Base-by-base conservation (phyloP, 768 basidiomycete species). In the Leccinum boreale region DNA sequence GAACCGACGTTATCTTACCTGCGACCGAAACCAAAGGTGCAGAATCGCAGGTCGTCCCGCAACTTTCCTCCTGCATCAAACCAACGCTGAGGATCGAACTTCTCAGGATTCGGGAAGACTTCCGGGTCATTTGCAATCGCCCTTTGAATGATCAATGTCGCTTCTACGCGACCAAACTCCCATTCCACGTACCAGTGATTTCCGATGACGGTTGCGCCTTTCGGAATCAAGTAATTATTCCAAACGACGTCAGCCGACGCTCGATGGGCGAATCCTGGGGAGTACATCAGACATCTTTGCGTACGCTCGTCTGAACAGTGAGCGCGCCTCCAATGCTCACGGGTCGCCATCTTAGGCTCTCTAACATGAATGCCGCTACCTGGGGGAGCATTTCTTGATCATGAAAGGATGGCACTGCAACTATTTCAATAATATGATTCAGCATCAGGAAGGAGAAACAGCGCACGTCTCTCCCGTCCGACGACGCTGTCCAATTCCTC, bases 221-320 rank as follows among this genome's bases (percentile, higher is more conserved):
- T 35, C 7, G 79, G 79, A 39, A 80, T 78, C 44, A 74, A 52
- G 53, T 76, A 79, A 21, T 68, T 61, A 1, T 65, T 67, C 55
- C 70, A 70, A 4, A 73, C 36, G 14, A 89, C 76, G 52, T 88
- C 85, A 49, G 78, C 79, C 1, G 82, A 87, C 0, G 85, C 79
- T 49, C 80, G 78, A 59, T 89, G 86, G 0, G 82, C 76, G 53
- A 87, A 82, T 1, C 86, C 85, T 67, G 24, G 26, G 75, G 72
- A 5, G 77, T 71, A 19, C 7, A 5, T 52, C 31, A 56, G n/a
- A 39, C 7, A 17, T 9, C 9, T 23, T 21, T 28, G 46, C 5
- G 35, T 8, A 14, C 1, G 15, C 19, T n/a, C 14, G 24, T 42
- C 9, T 42, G 26, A 14, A 10, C 3, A 28, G n/a, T 5, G 23